Evolutionary conservation across 164 flowering plant genomes (phyloP).

Genomic region (Buxus sempervirens): DNA sequence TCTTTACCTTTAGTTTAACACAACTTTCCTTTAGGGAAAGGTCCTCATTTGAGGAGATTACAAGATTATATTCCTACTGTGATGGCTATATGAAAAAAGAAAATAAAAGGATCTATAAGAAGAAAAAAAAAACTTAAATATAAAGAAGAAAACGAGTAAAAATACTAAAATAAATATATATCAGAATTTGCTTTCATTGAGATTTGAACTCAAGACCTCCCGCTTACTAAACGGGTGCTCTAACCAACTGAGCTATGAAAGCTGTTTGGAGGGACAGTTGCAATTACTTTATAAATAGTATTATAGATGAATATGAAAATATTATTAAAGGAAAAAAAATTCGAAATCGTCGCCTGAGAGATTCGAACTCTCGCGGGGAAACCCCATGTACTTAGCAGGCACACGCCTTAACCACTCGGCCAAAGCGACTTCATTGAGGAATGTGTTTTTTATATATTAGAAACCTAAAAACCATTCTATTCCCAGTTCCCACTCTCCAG

Average conservation of each 20-base stretch:
- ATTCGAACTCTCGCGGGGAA: conserved; percentile 61
- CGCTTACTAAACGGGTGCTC: conserved; percentile 90
- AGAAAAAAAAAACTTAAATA: too few species aligned
- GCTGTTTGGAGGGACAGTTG: too few species aligned
- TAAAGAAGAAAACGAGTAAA: too few species aligned
- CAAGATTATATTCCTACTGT: not conserved
- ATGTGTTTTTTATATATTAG: conserved; percentile 43
- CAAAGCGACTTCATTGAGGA: conserved; percentile 34
- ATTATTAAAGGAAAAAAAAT: too few species aligned
- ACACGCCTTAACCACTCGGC: conserved; percentile 25
- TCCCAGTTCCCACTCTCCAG: too few species aligned
- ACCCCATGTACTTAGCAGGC: conserved; percentile 24
- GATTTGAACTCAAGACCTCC: too few species aligned
- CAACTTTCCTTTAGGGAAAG: too few species aligned
- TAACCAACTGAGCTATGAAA: conserved; percentile 65
- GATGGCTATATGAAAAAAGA: not conserved
- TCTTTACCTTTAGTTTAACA: not conserved
- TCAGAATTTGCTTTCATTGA: too few species aligned
- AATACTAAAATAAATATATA: too few species aligned
- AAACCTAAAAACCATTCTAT: conserved; percentile 42
- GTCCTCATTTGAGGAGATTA: not conserved
- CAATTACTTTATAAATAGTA: too few species aligned
- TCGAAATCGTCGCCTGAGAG: conserved; percentile 63
- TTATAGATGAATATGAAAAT: too few species aligned
- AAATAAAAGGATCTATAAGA: too few species aligned